Conservation (phyloP, 2,329 filamentous ascomycete genomes). For the Parastagonospora avenae region DNA sequence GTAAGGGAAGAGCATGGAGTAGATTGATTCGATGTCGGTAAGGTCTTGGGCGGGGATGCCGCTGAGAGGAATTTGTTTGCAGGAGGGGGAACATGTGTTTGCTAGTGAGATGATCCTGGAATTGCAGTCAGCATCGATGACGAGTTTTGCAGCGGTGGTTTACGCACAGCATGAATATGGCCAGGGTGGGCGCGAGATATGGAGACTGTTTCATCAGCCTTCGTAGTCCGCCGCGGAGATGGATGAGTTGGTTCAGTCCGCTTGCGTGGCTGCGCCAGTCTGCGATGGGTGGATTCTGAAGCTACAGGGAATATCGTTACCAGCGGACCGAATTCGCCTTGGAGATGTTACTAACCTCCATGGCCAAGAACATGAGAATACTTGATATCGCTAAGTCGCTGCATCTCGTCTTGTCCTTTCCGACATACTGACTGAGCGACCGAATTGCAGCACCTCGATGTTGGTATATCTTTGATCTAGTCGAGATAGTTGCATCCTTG, state of each 20-base stretch:
- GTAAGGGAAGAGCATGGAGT: slow-evolving; percentile 35
- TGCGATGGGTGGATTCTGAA: slow-evolving; percentile 26
- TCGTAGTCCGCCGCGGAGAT: slow-evolving; percentile 35
- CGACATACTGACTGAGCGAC: slow-evolving; percentile 27
- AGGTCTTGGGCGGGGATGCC: slow-evolving; percentile 13
- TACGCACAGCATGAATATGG: slow-evolving; percentile 34
- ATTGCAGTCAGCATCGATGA: background rate
- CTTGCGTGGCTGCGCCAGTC: slow-evolving; percentile 36
- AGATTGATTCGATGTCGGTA: slow-evolving; percentile 22
- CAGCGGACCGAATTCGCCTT: background rate
- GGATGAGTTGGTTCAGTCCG: slow-evolving; percentile 32
- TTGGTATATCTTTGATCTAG: slow-evolving; percentile 30
- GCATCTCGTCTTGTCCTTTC: slow-evolving; percentile 27
- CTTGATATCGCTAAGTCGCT: slow-evolving; percentile 34
- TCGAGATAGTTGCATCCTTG: slow-evolving; percentile 8
- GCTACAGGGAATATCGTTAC: slow-evolving; percentile 14
- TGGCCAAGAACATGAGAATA: slow-evolving; percentile 35
- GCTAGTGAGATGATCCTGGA: slow-evolving; percentile 28
- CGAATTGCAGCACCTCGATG: slow-evolving; percentile 37
- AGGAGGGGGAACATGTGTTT: slow-evolving; percentile 33
- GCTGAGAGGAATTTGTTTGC: slow-evolving; percentile 31
- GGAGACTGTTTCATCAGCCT: slow-evolving; percentile 16
- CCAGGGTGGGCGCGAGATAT: slow-evolving; percentile 25
- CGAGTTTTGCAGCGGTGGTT: background rate
- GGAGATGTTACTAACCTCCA: slow-evolving; percentile 25